Evolutionary conservation across 2,329 filamentous ascomycete genomes (phyloP).

Genomic region (Fusarium transvaalense): DNA sequence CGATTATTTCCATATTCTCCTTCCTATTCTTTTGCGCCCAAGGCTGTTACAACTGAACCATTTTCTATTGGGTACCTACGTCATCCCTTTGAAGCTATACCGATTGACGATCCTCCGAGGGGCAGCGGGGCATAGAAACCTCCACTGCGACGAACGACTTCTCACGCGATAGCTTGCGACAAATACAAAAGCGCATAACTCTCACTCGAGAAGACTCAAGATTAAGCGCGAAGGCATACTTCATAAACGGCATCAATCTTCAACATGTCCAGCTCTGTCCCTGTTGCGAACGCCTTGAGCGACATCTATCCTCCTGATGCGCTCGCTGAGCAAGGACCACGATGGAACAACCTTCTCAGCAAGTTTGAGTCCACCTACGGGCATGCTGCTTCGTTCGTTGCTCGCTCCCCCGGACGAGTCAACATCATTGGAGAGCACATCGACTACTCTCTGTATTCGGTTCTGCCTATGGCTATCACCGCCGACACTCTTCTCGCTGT

Average conservation of each 20-base stretch:
- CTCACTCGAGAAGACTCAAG: neutral
- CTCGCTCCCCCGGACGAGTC: conserved; percentile 91
- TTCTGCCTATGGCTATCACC: conserved; percentile 94
- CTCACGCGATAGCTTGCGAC: conserved; percentile 39
- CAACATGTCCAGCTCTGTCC: conserved; percentile 71
- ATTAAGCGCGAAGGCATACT: neutral
- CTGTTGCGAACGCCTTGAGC: conserved; percentile 78
- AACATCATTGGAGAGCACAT: conserved; percentile 99
- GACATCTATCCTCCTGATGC: conserved; percentile 87
- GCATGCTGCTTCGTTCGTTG: conserved; percentile 80
- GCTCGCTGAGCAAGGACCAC: conserved; percentile 72
- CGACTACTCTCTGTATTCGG: conserved; percentile 97
- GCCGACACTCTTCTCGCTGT: conserved; percentile 93
- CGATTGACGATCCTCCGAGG: conserved; percentile 33
- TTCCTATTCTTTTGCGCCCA: neutral
- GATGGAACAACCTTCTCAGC: conserved; percentile 81
- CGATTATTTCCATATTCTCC: no score
- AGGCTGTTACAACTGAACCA: neutral
- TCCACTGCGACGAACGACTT: conserved; percentile 38
- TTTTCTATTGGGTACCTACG: conserved; percentile 16
- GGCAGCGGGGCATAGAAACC: conserved; percentile 45
- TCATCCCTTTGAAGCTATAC: conserved; percentile 33
- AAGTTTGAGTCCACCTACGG: conserved; percentile 79
- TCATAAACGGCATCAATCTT: neutral
- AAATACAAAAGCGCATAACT: conserved; percentile 15